Evolutionary conservation across 805 yeast species (phyloP), one percentile per base, ranked within the genome.

Genomic region (Lipomyces sp.): DNA sequence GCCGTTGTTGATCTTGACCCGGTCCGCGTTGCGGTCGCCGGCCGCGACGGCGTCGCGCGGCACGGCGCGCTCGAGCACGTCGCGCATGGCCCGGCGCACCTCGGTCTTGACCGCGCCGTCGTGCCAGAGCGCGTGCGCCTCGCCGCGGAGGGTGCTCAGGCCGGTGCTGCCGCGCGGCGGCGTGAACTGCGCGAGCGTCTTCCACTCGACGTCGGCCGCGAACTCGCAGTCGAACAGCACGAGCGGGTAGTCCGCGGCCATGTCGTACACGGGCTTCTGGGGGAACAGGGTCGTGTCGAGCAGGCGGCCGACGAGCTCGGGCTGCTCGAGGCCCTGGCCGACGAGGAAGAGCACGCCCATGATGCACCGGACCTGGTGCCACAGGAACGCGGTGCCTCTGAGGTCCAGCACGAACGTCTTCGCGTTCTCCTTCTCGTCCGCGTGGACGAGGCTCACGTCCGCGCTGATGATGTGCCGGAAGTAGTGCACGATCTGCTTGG

Each of bases 341-440:
- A 89, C 81, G 22, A 84, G 68, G 47, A 93, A 79, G 49, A 93
- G 66, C 10, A 85, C 73, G 0, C 95, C 96, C 71, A 89, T 79
- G 93, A 93, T 93, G 60, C 95, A 89, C 51, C 98, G 78, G 18
- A 93, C 98, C 68, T 93, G 98, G 66, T 93, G 98, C 98, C 98
- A 93, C 49, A 93, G 69, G 61, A 93, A 93, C 7, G 98, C 98
- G 1, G 86, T 74, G 0, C 98, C 98, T 55, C 78, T 74, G 46
- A 93, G 70, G 64, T 88, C 89, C 65, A 91, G 81, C 49, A 82
- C 83, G 62, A 74, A 85, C 47, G 78, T 73, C 3, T 77, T 79
- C 48, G 78, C 73, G 3, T 76, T 79, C 29, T 73, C 59, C 23
- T 39, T 32, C 3, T 35, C 68, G 13, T 53, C 46, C 19, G 13